These are phyloP conservation scores for Lodderomyces metapsilosis DNA, from an alignment of 1,139 yeast genomes.

Conservation along the genomic window DNA sequence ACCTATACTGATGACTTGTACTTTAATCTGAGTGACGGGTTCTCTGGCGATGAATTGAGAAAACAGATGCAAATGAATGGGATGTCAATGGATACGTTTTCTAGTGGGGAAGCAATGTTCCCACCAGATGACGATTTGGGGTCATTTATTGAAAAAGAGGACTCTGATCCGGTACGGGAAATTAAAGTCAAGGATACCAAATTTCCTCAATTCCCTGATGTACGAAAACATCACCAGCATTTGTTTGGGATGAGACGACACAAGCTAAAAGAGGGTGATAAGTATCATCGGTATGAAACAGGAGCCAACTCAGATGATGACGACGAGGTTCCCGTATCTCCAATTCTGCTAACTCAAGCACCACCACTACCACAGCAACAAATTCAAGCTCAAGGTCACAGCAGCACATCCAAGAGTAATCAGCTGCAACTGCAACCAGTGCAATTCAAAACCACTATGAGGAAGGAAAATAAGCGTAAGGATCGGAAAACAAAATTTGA, in stretches of 20 bases:
- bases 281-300: not conserved
- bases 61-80: conserved; percentile 10
- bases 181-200: conserved; percentile 9
- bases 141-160: conserved; percentile 11
- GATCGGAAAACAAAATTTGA: conserved; percentile 57
- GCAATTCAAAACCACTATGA: conserved; percentile 64
- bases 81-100: conserved; percentile 12
- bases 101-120: conserved; percentile 18
- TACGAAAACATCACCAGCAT: conserved; percentile 15
- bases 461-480: conserved; percentile 49
- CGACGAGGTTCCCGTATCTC: not conserved
- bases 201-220: conserved; percentile 30
- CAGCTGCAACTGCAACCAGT: conserved; percentile 22
- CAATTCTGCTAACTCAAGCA: not conserved
- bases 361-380: not conserved
- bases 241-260: conserved; percentile 4
- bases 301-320: conserved; percentile 6
- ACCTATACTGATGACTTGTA: not conserved
- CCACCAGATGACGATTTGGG: conserved; percentile 13
- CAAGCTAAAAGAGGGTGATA: not conserved
- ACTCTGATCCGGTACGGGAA: conserved; percentile 6
- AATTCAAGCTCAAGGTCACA: not conserved
- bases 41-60: conserved; percentile 4
- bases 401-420: conserved; percentile 10
- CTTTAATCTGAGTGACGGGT: conserved; percentile 1